These are phyloP conservation scores for Gaeumannomyces tritici DNA, from an alignment of 2,329 filamentous ascomycete species.

Conservation along the genomic window DNA sequence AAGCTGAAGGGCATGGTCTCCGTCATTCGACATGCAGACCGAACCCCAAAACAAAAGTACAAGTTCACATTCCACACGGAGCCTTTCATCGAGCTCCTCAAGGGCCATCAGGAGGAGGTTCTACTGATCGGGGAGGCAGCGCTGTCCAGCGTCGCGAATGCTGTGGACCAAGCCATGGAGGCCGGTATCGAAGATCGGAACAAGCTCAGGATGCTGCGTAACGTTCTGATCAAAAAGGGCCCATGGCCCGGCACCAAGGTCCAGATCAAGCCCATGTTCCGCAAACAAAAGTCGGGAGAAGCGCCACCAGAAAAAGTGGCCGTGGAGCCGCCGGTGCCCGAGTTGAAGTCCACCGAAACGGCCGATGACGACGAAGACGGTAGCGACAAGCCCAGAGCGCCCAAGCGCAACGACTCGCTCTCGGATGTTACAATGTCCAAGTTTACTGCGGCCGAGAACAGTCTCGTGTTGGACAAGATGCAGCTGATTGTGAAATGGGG, in stretches of 20 bases:
- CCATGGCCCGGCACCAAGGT: slow-evolving; percentile 94
- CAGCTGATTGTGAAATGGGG: slow-evolving; percentile 99
- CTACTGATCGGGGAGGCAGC: slow-evolving; percentile 87
- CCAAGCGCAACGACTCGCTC: slow-evolving; percentile 70
- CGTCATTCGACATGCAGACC: slow-evolving; percentile 91
- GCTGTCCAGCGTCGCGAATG: slow-evolving; percentile 77
- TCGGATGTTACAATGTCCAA: slow-evolving; percentile 88
- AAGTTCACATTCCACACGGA: slow-evolving; percentile 98
- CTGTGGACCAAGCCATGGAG: slow-evolving; percentile 70
- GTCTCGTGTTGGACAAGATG: slow-evolving; percentile 86
- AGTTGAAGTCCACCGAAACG: slow-evolving; percentile 5
- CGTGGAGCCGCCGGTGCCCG: not conserved
- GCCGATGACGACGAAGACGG: slow-evolving; percentile 8
- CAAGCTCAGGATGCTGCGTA: slow-evolving; percentile 78
- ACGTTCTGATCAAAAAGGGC: slow-evolving; percentile 85
- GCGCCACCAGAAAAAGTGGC: slow-evolving; percentile 14
- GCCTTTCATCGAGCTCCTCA: slow-evolving; percentile 88
- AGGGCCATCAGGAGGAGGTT: slow-evolving; percentile 93
- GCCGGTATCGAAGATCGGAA: slow-evolving; percentile 74
- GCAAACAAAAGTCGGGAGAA: slow-evolving; percentile 64
- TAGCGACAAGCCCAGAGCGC: slow-evolving; percentile 25
- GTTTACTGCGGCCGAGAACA: slow-evolving; percentile 87
- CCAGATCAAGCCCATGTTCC: slow-evolving; percentile 98
- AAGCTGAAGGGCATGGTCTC: slow-evolving; percentile 97
- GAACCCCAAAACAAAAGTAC: slow-evolving; percentile 98